These are phyloP conservation scores for Spizellomyces punctatus DNA, from an alignment of 192 early-diverging fungal genomes.

Conservation along the genomic window DNA sequence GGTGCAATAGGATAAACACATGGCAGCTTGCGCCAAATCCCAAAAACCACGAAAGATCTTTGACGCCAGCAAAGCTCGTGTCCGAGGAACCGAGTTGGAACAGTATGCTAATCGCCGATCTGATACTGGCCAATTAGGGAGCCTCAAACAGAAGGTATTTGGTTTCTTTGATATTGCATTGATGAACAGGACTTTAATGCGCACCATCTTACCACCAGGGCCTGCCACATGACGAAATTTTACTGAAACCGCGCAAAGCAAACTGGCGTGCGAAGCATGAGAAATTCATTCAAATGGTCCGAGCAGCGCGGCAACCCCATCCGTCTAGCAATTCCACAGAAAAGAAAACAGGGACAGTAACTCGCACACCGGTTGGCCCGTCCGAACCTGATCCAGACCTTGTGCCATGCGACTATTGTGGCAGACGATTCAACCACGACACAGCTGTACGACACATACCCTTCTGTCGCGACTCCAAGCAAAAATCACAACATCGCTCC, in stretches of 20 bases:
- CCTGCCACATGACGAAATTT: too few relatives aligned
- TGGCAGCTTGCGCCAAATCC: constrained; percentile 44
- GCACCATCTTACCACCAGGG: too few relatives aligned
- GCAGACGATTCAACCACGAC: constrained; percentile 53
- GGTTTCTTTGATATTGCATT: too few relatives aligned
- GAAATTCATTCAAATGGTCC: constrained; percentile 52
- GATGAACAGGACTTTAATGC: too few relatives aligned
- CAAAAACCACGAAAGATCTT: constrained; percentile 48
- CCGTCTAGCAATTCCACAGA: background rate
- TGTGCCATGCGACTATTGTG: constrained; percentile 46
- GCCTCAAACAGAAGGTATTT: too few relatives aligned
- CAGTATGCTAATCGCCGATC: constrained; percentile 36
- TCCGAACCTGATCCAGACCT: constrained; percentile 51
- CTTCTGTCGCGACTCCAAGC: constrained; percentile 48
- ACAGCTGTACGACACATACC: constrained; percentile 57
- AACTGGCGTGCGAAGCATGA: constrained; percentile 56
- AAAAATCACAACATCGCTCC: constrained; percentile 32
- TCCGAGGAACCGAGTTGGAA: constrained; percentile 57
- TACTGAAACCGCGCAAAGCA: background rate
- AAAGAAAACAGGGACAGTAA: background rate
- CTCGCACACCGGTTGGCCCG: background rate
- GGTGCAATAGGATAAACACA: constrained; percentile 46
- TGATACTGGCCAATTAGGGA: too few relatives aligned
- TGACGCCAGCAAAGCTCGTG: constrained; percentile 49
- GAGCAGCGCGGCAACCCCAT: constrained; percentile 30